These are phyloP conservation scores for Daldinia sp. DNA, from an alignment of 2,329 filamentous ascomycete species.

Conservation along the genomic window DNA sequence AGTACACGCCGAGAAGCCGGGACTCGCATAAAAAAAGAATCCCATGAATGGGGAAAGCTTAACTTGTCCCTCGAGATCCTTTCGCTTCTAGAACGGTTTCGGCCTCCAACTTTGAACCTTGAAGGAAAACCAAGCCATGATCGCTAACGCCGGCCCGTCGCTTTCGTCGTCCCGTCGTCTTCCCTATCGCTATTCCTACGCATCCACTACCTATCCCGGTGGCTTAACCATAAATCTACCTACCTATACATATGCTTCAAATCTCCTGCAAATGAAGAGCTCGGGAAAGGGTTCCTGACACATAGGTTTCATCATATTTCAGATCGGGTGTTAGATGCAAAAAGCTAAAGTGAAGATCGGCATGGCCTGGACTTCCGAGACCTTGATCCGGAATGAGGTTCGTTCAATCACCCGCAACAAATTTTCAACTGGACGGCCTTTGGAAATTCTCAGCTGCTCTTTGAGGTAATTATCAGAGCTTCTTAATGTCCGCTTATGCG, in stretches of 20 bases:
- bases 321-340: conserved; percentile 7
- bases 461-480: conserved; percentile 3
- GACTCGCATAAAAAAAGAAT: background rate
- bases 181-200: background rate
- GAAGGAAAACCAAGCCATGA: background rate
- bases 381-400: conserved; percentile 23
- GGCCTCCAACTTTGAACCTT: conserved; percentile 1
- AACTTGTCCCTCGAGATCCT: background rate
- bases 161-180: conserved; percentile 21
- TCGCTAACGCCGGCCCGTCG: conserved; percentile 20
- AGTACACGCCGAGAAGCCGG: background rate
- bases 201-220: background rate
- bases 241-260: background rate
- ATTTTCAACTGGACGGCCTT: background rate
- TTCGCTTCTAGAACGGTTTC: background rate
- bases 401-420: background rate
- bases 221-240: conserved; percentile 7
- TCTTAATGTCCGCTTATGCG: conserved; percentile 5
- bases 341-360: conserved; percentile 16
- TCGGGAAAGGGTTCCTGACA: background rate
- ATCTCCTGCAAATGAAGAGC: background rate
- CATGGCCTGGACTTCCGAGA: conserved; percentile 25
- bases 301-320: conserved; percentile 2
- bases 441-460: background rate
- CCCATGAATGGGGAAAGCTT: background rate